Base-by-base conservation (phyloP, 2,329 filamentous ascomycete species). In the Sporothrix sp. region DNA sequence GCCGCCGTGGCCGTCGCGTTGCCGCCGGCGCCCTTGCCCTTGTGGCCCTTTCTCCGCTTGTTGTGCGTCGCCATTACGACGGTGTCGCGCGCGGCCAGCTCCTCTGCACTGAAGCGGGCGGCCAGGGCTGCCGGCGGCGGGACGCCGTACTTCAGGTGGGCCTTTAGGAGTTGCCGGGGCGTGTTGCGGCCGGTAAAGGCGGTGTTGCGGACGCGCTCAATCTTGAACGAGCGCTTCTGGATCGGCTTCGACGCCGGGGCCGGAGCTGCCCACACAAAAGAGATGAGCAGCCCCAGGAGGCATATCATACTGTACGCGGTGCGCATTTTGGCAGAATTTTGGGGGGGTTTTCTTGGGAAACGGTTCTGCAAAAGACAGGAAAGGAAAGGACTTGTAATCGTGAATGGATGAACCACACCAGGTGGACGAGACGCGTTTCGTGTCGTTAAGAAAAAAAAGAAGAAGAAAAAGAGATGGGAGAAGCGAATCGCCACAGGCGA, bases 91-190 rank as follows among this genome's bases (percentile, higher is more conserved):
- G 54, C 27, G 4, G 57, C 53, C 28, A 36, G n/a, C 5, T 53
- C 52, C 40, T 62, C 61, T 8, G 56, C 59, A 37, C 59, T 62
- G 33, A 68, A 54, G 27, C 65, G 64, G 28, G 67, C 69, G 46
- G 71, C 60, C 47, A 75, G 62, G 7, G 65, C 66, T 2, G 68
- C 58, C 2, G 72, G 66, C 40, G 76, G 66, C 33, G 68, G 66
- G 66, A 82, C 74, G 55, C 76, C 74, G 64, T 76, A 88, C 64
- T 90, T 90, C 58, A 72, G 67, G 63, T 84, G 82, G 14, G 83
- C 78, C 66, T 79, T 85, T 46, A 75, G 66, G 58, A 90, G 71
- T 46, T 82, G 81, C 50, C 60, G 65, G 0, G 74, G 70, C n/a
- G 82, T 81, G 67, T 84, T 73, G 54, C 63, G 65, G 18, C 72